These are phyloP conservation scores for Stygiomarasmius scandens DNA, from an alignment of 1,284 basidiomycete species.

Conservation along the genomic window DNA sequence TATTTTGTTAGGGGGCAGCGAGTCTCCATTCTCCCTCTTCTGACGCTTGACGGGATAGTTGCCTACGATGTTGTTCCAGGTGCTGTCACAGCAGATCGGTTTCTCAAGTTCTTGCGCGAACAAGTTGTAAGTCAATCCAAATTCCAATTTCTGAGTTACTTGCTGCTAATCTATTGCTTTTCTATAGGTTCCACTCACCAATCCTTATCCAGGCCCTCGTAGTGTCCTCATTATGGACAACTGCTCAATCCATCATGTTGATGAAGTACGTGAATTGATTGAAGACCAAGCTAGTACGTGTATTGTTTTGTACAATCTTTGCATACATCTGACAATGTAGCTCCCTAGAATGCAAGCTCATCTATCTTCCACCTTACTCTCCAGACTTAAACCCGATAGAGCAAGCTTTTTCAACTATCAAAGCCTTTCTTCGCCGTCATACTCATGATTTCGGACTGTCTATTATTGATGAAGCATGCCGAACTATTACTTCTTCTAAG, in stretches of 20 bases:
- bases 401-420: constrained; percentile 11
- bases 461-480: constrained; percentile 6
- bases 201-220: constrained; percentile 9
- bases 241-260: constrained; percentile 9
- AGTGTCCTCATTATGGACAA: constrained; percentile 11
- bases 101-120: constrained; percentile 24
- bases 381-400: constrained; percentile 11
- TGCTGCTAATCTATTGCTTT: background rate
- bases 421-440: constrained; percentile 9
- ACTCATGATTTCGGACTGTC: background rate
- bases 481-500: constrained; percentile 7
- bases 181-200: constrained; percentile 8
- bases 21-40: constrained; percentile 13
- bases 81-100: constrained; percentile 22
- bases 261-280: constrained; percentile 1
- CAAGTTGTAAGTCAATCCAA: constrained; percentile 19
- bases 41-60: constrained; percentile 28
- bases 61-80: constrained; percentile 29
- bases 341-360: constrained; percentile 10
- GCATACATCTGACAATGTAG: background rate
- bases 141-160: background rate
- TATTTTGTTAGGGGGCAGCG: constrained; percentile 29
- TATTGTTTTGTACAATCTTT: background rate
- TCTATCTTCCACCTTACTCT: constrained; percentile 11
- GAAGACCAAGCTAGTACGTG: constrained; percentile 10